phyloP scores from a whole-genome alignment of 768 basidiomycete genomes.

The Lactarius sp. region DNA sequence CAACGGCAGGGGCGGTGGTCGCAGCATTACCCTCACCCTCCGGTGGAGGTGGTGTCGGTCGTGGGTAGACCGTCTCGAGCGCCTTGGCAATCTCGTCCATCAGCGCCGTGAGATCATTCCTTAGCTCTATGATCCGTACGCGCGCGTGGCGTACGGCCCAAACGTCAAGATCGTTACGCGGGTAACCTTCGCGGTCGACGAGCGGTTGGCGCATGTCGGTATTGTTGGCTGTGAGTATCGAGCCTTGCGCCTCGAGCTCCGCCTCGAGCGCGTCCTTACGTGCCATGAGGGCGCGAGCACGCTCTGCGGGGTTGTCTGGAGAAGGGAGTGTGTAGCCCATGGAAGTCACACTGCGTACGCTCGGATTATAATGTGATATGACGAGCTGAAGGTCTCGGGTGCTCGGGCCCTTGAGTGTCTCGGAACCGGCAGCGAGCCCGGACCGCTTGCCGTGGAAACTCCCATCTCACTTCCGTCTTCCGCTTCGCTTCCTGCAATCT shows the following conservation, averaged over 20 bases:
- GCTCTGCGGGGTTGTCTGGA: conserved; percentile 40
- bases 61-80: conserved; percentile 66
- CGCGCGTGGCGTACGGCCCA: conserved; percentile 73
- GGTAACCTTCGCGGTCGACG: conserved; percentile 85
- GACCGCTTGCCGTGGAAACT: background rate
- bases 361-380: too few relatives aligned
- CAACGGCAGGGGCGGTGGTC: conserved; percentile 2
- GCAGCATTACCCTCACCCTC: conserved; percentile 14
- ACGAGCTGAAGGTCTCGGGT: background rate
- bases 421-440: background rate
- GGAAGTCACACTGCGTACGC: background rate
- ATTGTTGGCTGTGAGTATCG: conserved; percentile 58
- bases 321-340: conserved; percentile 26
- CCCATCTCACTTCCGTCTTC: too few relatives aligned
- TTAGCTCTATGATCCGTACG: conserved; percentile 69
- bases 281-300: conserved; percentile 59
- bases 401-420: too few relatives aligned
- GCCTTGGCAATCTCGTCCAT: conserved; percentile 64
- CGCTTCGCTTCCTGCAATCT: too few relatives aligned
- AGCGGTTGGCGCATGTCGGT: conserved; percentile 68
- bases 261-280: conserved; percentile 69
- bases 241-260: conserved; percentile 57
- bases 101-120: conserved; percentile 68
- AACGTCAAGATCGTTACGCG: conserved; percentile 80
- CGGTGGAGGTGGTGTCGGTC: conserved; percentile 26